Evolutionary conservation across 2,329 filamentous ascomycete genomes (phyloP), one percentile per base, ranked within the genome.

Genomic region (Apiospora malaysiana): DNA sequence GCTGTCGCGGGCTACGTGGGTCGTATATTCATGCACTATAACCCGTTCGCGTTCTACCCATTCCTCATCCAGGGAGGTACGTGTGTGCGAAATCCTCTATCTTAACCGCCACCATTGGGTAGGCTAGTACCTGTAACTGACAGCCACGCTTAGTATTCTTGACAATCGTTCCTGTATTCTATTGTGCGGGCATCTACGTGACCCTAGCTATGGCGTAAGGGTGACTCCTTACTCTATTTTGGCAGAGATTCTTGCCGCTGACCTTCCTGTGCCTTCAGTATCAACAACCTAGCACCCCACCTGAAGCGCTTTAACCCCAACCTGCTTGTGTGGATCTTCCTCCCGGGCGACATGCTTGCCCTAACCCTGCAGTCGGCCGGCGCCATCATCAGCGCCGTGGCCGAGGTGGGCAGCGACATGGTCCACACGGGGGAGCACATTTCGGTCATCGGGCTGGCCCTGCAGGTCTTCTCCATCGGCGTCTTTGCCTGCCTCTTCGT

Each of bases 21-120:
- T 2, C 85, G 91, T 14, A 82, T 92, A 68, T 77, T 89, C 75
- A 81, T 90, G 71, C 85, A 86, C 73, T 72, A 85, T 63, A 87
- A 92, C 75, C 88, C 89, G 0, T 92, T 90, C 76, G 82, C 78
- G 66, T 86, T 90, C 76, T 77, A 77, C 16, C 88, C 85, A 9
- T 93, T 93, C 77, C 85, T 92, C 77, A 85, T 92, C n/a, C 89
- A 93, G 77, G 91, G 92, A 73, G 82, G 87, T 87, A 76, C 45
- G 45, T 45, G 25, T 59, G 14, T 21, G 16, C 27, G 3, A 16
- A n/a, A 21, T 32, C 16, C 16, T 9, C 9, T 7, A n/a, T n/a
- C n/a, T n/a, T n/a, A n/a, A n/a, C n/a, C n/a, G 3, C 14, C 5
- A 49, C 43, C 4, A 23, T 12, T 40, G 32, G 43, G 12, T 40